phyloP scores from a whole-genome alignment of 164 flowering plant species.

The Taxillus chinensis region DNA sequence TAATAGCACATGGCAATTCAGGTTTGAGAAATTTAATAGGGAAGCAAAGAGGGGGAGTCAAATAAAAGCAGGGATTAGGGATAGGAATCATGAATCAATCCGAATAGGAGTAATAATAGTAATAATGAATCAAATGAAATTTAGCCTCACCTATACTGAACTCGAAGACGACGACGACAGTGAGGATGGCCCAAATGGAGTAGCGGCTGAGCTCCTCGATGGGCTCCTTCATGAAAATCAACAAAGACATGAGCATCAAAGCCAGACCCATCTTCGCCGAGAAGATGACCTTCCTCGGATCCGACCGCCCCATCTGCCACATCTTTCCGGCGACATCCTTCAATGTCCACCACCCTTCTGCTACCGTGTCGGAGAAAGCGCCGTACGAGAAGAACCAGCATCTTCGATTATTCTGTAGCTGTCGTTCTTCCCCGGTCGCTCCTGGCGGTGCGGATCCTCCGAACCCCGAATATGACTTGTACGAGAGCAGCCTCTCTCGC shows the following conservation, averaged over 20 bases:
- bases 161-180: conserved; percentile 32
- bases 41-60: no score
- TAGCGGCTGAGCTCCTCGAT: background rate
- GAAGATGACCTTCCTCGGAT: background rate
- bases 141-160: conserved; percentile 24
- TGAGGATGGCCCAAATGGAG: conserved; percentile 30
- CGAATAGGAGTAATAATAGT: background rate
- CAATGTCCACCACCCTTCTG: background rate
- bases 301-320: conserved; percentile 4
- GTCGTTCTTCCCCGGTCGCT: background rate
- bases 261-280: conserved; percentile 3
- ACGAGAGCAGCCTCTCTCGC: conserved; percentile 19
- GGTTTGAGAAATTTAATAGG: no score
- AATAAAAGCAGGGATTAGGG: no score
- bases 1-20: no score
- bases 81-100: no score
- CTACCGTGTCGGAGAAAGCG: background rate
- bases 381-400: background rate
- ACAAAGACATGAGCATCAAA: background rate
- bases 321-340: background rate
- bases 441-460: background rate
- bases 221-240: conserved; percentile 1
- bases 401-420: background rate
- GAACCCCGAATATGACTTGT: conserved; percentile 4
- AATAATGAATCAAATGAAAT: background rate